Base-by-base conservation (phyloP, 1,139 yeast species). In the Taphrina deformans region DNA sequence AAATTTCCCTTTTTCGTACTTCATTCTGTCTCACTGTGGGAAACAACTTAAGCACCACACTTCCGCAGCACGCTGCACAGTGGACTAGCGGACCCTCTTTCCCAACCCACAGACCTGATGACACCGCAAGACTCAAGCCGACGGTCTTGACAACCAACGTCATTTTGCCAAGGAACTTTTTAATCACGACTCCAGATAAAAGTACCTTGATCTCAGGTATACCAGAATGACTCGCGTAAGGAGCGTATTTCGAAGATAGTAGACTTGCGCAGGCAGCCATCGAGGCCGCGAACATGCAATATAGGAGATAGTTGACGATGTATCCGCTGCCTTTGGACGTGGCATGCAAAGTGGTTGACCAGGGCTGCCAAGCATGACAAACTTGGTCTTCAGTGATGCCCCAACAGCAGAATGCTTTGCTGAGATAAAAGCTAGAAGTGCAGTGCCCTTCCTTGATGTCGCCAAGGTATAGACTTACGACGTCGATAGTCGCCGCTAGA, bases 21-120 rank as follows among this genome's bases (percentile, higher is more conserved):
- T 84, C 87, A 70, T 84, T 84, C n/a, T 77, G 73, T 66, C 80
- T 74, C 66, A 82, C 82, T 69, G 78, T 80, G 1, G 80, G 78
- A 70, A 84, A 84, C 40, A 81, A 71, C 55, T 88, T 77, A 52
- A 85, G 78, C 3, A 81, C 73, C 45, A 85, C 79, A 71, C 85
- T 85, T 0, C 89, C 89, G 12, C 84, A 85, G 70, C 87, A 83
- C 0, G 88, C 82, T 0, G 90, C 88, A 66, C 85, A 79, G 73
- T 86, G 90, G 38, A 86, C 90, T 72, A 83, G 85, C 0, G 90
- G 90, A 9, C 72, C 90, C 70, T 86, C 90, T 74, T 86, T 86
- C 0, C 90, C 90, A 23, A 86, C 76, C 18, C 85, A 77, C 77
- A 85, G 76, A 0, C 89, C 89, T 0, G 88, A 84, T 0, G 88